phyloP scores from a whole-genome alignment of 2,329 filamentous ascomycete genomes.

The Lizonia empirigonia region DNA sequence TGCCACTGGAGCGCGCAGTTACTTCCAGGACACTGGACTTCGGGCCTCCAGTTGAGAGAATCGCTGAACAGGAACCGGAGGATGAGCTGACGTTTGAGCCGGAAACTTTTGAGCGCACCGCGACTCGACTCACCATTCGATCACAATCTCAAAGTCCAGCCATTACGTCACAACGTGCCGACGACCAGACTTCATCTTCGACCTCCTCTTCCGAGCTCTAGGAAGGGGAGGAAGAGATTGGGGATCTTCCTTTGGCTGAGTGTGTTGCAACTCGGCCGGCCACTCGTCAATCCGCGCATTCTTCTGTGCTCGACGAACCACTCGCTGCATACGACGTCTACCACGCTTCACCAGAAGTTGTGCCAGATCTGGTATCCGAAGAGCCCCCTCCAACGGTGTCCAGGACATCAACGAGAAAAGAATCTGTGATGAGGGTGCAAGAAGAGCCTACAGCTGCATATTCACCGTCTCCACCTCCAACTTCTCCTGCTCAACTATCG shows the following conservation, averaged over 20 bases:
- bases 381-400: not conserved
- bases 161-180: not conserved
- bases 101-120: not conserved
- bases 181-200: constrained; percentile 12
- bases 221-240: constrained; percentile 6
- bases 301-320: not conserved
- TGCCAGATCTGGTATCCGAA: not conserved
- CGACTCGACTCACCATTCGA: not conserved
- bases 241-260: not conserved
- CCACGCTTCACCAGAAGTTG: not conserved
- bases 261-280: not conserved
- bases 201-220: constrained; percentile 6
- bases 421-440: not conserved
- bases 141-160: not conserved
- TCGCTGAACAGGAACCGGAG: not conserved
- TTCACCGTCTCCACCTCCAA: not conserved
- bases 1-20: not conserved
- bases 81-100: not conserved
- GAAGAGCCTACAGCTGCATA: not conserved
- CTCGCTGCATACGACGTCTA: not conserved
- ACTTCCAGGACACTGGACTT: not conserved
- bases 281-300: not conserved
- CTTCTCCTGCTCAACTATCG: too few relatives aligned
- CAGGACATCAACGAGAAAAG: not conserved
- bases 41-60: not conserved